These are phyloP conservation scores for Pseudomassariella vexata DNA, from an alignment of 2,329 filamentous ascomycete species.

Conservation along the genomic window DNA sequence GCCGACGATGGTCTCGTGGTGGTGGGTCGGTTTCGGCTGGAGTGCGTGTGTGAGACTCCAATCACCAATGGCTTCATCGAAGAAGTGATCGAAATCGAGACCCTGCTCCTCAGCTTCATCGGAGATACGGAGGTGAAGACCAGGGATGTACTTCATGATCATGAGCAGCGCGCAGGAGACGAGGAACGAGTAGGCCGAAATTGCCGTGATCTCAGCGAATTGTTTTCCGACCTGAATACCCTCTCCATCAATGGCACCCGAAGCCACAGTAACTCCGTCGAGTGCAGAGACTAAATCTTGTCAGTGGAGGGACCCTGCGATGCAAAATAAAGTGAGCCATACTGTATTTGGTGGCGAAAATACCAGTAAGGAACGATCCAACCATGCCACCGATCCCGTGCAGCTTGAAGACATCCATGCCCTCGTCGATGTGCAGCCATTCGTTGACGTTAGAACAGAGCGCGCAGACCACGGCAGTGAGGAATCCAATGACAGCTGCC, in stretches of 20 bases:
- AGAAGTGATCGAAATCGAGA: constrained; percentile 31
- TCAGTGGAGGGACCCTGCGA: constrained; percentile 2
- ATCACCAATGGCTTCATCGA: constrained; percentile 27
- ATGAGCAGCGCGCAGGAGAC: constrained; percentile 47
- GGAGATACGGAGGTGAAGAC: constrained; percentile 46
- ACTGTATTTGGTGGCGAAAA: constrained; percentile 42
- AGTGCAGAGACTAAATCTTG: constrained; percentile 42
- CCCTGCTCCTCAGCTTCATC: constrained; percentile 51
- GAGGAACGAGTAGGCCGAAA: constrained; percentile 48
- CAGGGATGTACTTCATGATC: constrained; percentile 52
- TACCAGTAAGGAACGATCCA: constrained; percentile 49
- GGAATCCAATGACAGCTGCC: constrained; percentile 43
- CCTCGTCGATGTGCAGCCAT: constrained; percentile 40
- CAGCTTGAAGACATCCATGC: constrained; percentile 54
- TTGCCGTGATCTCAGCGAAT: constrained; percentile 50
- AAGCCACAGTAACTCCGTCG: constrained; percentile 41
- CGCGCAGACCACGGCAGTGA: constrained; percentile 39
- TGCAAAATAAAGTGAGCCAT: constrained; percentile 9
- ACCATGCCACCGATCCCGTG: constrained; percentile 55
- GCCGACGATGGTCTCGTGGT: too few species aligned
- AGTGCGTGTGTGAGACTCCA: constrained; percentile 20
- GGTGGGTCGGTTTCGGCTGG: constrained; percentile 10
- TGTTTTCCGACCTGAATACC: constrained; percentile 52
- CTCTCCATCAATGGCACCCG: constrained; percentile 46
- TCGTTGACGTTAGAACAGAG: constrained; percentile 6